Evolutionary conservation across 768 basidiomycete genomes (phyloP).

Genomic region (Basidioascus undulatus): DNA sequence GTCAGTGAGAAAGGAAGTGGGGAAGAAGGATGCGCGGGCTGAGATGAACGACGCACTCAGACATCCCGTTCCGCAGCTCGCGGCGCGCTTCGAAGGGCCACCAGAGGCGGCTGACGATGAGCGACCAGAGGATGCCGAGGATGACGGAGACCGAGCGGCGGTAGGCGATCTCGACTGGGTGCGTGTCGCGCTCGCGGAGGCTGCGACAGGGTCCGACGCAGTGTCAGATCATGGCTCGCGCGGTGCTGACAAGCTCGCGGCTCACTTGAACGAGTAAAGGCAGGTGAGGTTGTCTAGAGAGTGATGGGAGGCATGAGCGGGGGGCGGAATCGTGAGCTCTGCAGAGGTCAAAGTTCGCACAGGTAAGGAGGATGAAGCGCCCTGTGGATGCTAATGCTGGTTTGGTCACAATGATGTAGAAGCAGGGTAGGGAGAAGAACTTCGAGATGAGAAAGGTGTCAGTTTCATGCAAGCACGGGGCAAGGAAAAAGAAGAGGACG

Average conservation of each 20-base stretch:
- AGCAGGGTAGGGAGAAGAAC: slow-evolving; percentile 80
- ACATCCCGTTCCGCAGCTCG: slow-evolving; percentile 58
- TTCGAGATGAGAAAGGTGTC: too few relatives aligned
- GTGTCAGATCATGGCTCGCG: too few relatives aligned
- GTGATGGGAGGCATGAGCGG: background rate
- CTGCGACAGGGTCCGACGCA: too few relatives aligned
- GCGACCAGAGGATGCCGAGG: slow-evolving; percentile 69
- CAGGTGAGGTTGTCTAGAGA: slow-evolving; percentile 58
- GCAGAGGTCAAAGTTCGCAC: too few relatives aligned
- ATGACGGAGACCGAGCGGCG: slow-evolving; percentile 60
- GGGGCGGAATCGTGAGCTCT: too few relatives aligned
- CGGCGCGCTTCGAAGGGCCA: slow-evolving; percentile 87
- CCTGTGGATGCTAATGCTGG: slow-evolving; percentile 14
- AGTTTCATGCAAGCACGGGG: too few relatives aligned
- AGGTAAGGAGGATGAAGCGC: slow-evolving; percentile 14
- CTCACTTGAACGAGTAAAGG: too few relatives aligned
- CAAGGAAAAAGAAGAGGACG: too few relatives aligned
- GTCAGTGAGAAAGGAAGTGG: background rate
- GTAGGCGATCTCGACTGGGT: slow-evolving; percentile 43
- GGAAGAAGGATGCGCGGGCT: too few relatives aligned
- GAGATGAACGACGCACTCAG: slow-evolving; percentile 37
- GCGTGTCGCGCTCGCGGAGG: slow-evolving; percentile 34
- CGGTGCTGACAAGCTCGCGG: too few relatives aligned
- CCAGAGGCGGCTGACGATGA: slow-evolving; percentile 67
- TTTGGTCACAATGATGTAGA: slow-evolving; percentile 53